Evolutionary conservation across 768 basidiomycete species (phyloP).

Genomic region (Lactarius trivialis): DNA sequence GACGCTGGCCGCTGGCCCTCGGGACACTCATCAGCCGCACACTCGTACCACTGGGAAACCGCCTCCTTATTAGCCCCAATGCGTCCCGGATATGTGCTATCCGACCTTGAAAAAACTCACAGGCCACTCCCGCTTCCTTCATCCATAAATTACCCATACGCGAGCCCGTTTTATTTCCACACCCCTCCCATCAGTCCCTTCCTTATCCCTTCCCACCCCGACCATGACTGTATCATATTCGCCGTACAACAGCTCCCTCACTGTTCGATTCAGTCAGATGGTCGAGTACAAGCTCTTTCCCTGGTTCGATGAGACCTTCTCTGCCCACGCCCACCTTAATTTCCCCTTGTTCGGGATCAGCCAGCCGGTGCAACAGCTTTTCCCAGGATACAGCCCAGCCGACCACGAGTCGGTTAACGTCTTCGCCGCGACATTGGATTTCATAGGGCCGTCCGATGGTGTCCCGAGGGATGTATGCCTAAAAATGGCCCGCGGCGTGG

Average conservation of each 20-base stretch:
- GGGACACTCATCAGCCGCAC: background rate
- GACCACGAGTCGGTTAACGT: background rate
- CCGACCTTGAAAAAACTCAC: background rate
- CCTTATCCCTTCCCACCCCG: background rate
- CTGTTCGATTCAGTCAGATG: conserved; percentile 4
- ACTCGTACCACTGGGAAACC: background rate
- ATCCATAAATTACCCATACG: conserved; percentile 4
- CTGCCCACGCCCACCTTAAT: conserved; percentile 9
- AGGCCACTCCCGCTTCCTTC: background rate
- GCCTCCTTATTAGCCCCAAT: conserved; percentile 2
- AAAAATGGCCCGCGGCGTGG: conserved; percentile 14
- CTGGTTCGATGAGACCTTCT: conserved; percentile 9
- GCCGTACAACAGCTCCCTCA: background rate
- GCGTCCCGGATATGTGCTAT: background rate
- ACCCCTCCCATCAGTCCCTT: background rate
- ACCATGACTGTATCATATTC: conserved; percentile 9
- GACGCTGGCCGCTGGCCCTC: too few species aligned
- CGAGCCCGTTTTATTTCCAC: background rate
- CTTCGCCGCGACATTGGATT: conserved; percentile 15
- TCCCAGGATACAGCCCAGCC: background rate
- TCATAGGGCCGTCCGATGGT: background rate
- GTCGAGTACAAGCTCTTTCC: conserved; percentile 13
- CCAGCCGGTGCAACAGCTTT: background rate
- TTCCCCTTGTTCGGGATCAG: conserved; percentile 6
- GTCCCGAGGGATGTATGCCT: conserved; percentile 12